Base-by-base conservation (phyloP, 192 early-diverging fungal species). In the Podila horticola region DNA sequence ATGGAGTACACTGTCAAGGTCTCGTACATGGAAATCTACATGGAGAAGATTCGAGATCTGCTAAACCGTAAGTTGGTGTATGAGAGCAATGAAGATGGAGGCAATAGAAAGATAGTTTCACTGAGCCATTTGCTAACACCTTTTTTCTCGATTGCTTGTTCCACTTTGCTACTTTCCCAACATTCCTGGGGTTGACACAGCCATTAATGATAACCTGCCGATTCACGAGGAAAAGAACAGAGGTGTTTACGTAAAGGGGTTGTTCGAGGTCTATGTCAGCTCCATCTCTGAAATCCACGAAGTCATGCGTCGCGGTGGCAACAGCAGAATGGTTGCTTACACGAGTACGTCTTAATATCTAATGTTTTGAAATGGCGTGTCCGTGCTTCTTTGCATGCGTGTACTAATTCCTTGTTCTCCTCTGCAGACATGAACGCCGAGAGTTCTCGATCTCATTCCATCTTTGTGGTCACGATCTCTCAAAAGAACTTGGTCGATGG, bases 11-110 rank as follows among this genome's bases (percentile, higher is more conserved):
- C 97, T 22, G 97, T 99, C 72, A 95, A 97, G 75, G 94, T 97
- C 5, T 98, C 96, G n/a, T 99, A 93, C 86, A 98, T 99, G 97
- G 98, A 99, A 91, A 98, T 99, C 74, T 99, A 99, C 87, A 99
- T 99, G 97, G 98, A 99, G 74, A 95, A 94, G 82, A 96, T 99
- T 69, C 90, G 97, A 67, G 98, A 99, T 90, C 82, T 99, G 75
- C 88, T 99, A 48, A 94, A 96, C 83, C 94, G 90, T 94, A 83
- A 84, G 90, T 72, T 50, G 31, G 59, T 9, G 33, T 20, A 45
- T 58, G 17, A 22, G 13, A 33, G 0, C 22, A 26, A 17, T 6
- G 19, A 63, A 31, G 0, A 63, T 20, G n/a, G 34, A 45, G 15
- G 41, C 13, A 8, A n/a, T n/a, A 12, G 13, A 7, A 4, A 17